Conservation (phyloP, 371 early-diverging fungal species). For the Apophysomyces trapeziformis region DNA sequence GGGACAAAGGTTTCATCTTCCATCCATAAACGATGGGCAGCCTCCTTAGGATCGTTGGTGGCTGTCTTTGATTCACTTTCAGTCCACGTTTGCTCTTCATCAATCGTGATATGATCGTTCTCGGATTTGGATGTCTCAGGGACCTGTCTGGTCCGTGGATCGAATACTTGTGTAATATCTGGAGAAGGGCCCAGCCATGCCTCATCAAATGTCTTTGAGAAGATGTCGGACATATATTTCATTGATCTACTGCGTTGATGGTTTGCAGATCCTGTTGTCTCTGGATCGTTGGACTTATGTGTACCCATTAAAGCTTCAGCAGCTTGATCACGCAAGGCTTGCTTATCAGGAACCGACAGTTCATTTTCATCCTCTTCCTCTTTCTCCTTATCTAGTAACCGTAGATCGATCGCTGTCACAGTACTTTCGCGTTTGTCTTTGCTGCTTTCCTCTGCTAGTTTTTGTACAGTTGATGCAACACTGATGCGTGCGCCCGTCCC, state of each 20-base stretch:
- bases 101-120: not conserved
- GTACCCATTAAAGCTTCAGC: slow-evolving; percentile 16
- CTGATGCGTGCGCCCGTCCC: not conserved
- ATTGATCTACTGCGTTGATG: not conserved
- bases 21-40: slow-evolving; percentile 43
- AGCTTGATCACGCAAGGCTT: slow-evolving; percentile 15
- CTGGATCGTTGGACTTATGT: not conserved
- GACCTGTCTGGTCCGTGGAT: not conserved
- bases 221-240: not conserved
- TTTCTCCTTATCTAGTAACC: not conserved
- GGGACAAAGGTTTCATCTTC: slow-evolving; percentile 44
- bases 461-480: not conserved
- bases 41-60: slow-evolving; percentile 27
- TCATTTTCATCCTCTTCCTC: slow-evolving; percentile 14
- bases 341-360: slow-evolving; percentile 9
- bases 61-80: not conserved
- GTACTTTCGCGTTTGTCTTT: not conserved
- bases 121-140: not conserved
- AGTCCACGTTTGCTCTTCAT: not conserved
- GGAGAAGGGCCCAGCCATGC: not conserved
- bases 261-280: not conserved
- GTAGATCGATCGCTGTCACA: not conserved
- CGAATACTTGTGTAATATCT: not conserved
- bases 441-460: not conserved
- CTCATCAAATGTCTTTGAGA: slow-evolving; percentile 1